Evolutionary conservation across 768 basidiomycete genomes (phyloP), one percentile per base, ranked within the genome.

Genomic region (Omphalotus guepiniiformis): DNA sequence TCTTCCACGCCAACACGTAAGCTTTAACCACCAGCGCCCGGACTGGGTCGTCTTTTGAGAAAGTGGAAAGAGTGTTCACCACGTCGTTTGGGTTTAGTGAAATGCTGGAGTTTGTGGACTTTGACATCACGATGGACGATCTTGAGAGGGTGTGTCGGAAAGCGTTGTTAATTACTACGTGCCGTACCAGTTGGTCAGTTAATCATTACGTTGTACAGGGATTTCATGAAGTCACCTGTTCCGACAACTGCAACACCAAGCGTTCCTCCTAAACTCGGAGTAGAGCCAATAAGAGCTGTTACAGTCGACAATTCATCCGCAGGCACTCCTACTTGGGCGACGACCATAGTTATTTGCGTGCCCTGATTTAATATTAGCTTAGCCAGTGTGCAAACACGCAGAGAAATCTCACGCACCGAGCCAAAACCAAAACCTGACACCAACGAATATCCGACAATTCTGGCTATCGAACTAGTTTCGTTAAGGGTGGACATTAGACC

Each of bases 191-290:
- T 32, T n/a, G n/a, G 30, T 32, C 30, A n/a, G 21, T 5, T 15
- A 5, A 37, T n/a, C n/a, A n/a, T n/a, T n/a, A n/a, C n/a, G n/a
- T n/a, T n/a, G n/a, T n/a, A 27, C 11, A 43, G 32, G 32, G 9
- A 29, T 21, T 9, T 25, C 3, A 47, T 15, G 27, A 37, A 55
- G 57, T 21, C 47, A 55, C 58, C 48, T 19, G 53, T 49, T 16
- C 60, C 60, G n/a, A 58, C 41, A 16, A 61, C 51, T 3, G 54
- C 53, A 16, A 61, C 52, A 21, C 56, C 58, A 15, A 61, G 34
- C 19, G 58, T 56, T 11, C 56, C 60, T 23, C 56, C 60, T 7
- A 59, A 48, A 27, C 34, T 51, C 15, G 59, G 54, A 7, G 58
- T 23, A 15, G 55, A 36, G 7, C 48, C 51, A 3, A 57, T 42